Percentiles rank a stretch among this genome's conserved stretches.
Conservation (phyloP, 331 rosid species). For the Acacia pycnantha region DNA sequence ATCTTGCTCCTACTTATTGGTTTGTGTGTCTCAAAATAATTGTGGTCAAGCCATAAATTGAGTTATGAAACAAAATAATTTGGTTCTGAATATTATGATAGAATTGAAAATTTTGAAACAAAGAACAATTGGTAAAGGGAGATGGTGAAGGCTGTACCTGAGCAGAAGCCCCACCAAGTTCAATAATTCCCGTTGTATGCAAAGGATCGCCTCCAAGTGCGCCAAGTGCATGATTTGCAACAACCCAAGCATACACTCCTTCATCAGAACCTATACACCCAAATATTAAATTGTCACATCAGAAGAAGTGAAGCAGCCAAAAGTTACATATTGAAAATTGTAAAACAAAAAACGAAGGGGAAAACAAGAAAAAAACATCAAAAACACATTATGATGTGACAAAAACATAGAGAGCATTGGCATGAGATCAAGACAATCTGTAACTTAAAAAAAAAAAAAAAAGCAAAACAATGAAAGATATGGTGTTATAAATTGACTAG, state of each 20-base stretch:
- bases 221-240: constrained; percentile 74
- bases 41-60: not conserved
- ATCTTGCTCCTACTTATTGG: not conserved
- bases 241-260: constrained; percentile 69
- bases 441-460: not conserved
- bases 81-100: not conserved
- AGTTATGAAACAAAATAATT: not conserved
- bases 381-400: not conserved
- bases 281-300: constrained; percentile 1
- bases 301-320: not conserved
- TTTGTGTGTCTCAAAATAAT: not conserved
- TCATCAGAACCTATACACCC: constrained; percentile 58
- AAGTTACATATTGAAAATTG: not conserved
- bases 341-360: not conserved
- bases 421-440: not conserved
- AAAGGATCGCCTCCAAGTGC: constrained; percentile 68
- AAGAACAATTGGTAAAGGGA: not conserved
- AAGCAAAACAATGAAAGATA: not conserved
- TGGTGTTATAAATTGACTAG: not conserved
- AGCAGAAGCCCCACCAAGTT: constrained; percentile 79
- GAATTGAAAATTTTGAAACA: not conserved
- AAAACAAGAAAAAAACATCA: not conserved
- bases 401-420: not conserved
- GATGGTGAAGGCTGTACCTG: constrained; percentile 43
- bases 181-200: constrained; percentile 61